These are phyloP conservation scores for Stentor roeselii DNA, from an alignment of 73 alveolate species.

Conservation along the genomic window DNA sequence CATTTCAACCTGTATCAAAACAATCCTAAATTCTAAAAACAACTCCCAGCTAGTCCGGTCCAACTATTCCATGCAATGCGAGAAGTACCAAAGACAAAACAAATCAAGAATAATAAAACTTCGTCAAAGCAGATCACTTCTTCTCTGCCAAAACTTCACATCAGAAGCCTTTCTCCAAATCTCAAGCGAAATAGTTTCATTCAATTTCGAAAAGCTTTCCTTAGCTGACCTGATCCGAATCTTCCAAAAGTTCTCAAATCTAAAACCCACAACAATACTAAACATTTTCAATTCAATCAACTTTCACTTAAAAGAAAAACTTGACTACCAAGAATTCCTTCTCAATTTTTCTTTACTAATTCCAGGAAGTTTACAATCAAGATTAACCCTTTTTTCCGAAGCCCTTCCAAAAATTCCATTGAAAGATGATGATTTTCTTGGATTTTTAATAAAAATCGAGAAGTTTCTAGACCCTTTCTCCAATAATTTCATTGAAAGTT, in stretches of 20 bases:
- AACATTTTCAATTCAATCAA: not conserved
- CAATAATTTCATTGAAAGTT: too few species aligned
- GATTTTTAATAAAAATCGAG: not conserved
- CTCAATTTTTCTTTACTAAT: not conserved
- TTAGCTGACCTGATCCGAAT: too few species aligned
- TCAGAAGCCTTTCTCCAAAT: not conserved
- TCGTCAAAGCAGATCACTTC: not conserved
- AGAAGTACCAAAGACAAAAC: not conserved
- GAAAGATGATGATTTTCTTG: not conserved
- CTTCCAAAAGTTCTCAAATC: not conserved
- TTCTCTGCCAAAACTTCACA: not conserved
- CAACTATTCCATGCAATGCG: not conserved
- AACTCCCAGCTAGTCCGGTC: not conserved
- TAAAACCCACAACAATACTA: not conserved
- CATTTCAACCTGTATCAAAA: too few species aligned
- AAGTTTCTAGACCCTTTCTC: not conserved
- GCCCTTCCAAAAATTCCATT: not conserved
- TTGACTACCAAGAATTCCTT: too few species aligned
- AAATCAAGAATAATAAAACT: not conserved
- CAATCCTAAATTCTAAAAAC: too few species aligned
- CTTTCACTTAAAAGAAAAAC: not conserved
- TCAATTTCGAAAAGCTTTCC: not conserved
- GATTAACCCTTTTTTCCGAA: not conserved
- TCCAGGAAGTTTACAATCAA: not conserved
- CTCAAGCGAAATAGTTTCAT: not conserved